phyloP scores from a whole-genome alignment of 75 land plant genomes.

The Cunninghamia lanceolata region DNA sequence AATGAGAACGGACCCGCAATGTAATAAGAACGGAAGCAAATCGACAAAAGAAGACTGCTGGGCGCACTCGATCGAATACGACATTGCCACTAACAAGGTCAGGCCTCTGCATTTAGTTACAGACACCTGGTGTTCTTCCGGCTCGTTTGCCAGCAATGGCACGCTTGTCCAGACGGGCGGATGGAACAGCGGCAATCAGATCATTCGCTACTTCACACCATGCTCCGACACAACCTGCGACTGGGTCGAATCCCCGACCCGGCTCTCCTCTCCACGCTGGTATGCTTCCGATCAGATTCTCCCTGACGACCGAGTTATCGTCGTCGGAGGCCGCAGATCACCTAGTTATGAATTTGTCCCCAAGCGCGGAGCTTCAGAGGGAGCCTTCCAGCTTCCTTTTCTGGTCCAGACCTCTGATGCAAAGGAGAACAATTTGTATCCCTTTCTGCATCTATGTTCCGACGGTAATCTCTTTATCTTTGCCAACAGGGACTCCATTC shows the following conservation, averaged over 20 bases:
- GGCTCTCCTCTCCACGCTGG: constrained; percentile 20
- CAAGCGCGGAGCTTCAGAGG: neutral
- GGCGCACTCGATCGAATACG: constrained; percentile 62
- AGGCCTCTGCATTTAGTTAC: constrained; percentile 51
- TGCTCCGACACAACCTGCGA: constrained; percentile 29
- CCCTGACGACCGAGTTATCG: constrained; percentile 47
- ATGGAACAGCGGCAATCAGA: constrained; percentile 35
- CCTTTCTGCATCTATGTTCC: constrained; percentile 16
- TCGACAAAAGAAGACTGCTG: constrained; percentile 39
- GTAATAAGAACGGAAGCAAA: constrained; percentile 11
- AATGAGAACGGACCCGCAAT: constrained; percentile 9
- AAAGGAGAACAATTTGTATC: constrained; percentile 33
- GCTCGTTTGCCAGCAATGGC: constrained; percentile 39
- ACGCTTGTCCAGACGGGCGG: constrained; percentile 42
- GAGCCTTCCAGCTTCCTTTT: constrained; percentile 26
- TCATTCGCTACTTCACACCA: constrained; percentile 30
- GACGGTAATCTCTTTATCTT: constrained; percentile 51
- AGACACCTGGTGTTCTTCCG: constrained; percentile 85
- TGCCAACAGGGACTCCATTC: constrained; percentile 44
- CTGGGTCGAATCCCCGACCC: constrained; percentile 36
- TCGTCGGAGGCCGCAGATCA: constrained; percentile 52
- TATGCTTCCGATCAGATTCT: constrained; percentile 57
- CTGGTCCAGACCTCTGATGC: neutral
- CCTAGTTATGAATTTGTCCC: constrained; percentile 45
- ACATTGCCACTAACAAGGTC: constrained; percentile 23